Evolutionary conservation across 2,329 filamentous ascomycete species (phyloP).

Genomic region (Curvularia sp.): DNA sequence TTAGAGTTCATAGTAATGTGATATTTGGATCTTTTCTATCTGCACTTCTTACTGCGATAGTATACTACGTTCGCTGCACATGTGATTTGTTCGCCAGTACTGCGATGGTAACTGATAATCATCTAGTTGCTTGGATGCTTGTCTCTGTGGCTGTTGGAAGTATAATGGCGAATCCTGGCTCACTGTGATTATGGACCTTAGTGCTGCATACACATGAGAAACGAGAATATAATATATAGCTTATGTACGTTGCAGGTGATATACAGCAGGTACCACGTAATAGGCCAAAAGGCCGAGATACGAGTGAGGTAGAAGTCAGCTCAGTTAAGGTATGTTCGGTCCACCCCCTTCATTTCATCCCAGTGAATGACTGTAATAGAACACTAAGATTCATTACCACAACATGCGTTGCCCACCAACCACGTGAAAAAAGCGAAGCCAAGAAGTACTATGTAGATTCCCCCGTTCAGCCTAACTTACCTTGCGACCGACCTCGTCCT

Average conservation of each 20-base stretch:
- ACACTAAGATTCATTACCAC: not conserved
- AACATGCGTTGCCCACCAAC: not conserved
- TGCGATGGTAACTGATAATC: not conserved
- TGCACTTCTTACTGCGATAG: not conserved
- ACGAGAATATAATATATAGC: not conserved
- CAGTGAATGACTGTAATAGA: not conserved
- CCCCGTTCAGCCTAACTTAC: not conserved
- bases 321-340: not conserved
- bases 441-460: not conserved
- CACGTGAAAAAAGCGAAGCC: not conserved
- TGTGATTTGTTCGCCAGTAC: not conserved
- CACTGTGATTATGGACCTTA: not conserved
- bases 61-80: not conserved
- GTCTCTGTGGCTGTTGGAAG: not conserved
- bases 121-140: not conserved
- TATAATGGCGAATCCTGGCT: not conserved
- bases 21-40: not conserved
- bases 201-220: not conserved
- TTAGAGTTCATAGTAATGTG: not conserved
- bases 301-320: not conserved
- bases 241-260: not conserved
- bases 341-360: not conserved
- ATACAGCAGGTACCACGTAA: not conserved
- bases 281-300: not conserved
- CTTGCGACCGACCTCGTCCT: not conserved